phyloP scores from a whole-genome alignment of 176 grass and related monocot species.

The Phyllostachys edulis region DNA sequence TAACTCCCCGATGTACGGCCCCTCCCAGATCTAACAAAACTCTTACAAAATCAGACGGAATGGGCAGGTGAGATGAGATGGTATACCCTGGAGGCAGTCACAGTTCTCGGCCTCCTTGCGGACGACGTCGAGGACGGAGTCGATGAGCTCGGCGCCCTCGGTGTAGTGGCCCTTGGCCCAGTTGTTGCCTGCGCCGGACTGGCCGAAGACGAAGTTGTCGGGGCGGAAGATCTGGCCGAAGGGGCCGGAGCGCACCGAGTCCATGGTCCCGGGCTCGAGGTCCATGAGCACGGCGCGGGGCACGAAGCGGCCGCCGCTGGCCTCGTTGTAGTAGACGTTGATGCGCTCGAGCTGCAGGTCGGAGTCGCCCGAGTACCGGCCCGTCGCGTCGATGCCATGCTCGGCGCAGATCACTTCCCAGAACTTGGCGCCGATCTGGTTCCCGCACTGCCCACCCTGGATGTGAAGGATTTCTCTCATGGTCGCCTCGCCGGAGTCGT shows the following conservation, averaged over 20 bases:
- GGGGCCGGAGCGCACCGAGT: constrained; percentile 69
- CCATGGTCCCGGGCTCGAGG: constrained; percentile 92
- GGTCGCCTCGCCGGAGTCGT: background rate
- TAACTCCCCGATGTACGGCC: background rate
- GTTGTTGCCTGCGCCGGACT: constrained; percentile 91
- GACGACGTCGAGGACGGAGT: constrained; percentile 90
- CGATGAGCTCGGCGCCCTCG: constrained; percentile 94
- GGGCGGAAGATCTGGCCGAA: constrained; percentile 94
- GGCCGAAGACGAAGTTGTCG: constrained; percentile 96
- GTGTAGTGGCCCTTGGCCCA: constrained; percentile 98
- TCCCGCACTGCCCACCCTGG: constrained; percentile 98
- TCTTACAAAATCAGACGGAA: background rate
- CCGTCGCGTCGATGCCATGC: constrained; percentile 82
- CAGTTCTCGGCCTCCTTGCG: constrained; percentile 99
- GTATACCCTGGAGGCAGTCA: constrained; percentile 78
- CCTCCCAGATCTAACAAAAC: constrained; percentile 20
- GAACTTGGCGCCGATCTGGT: constrained; percentile 99
- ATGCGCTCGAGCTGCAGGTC: constrained; percentile 87
- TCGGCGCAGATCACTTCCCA: constrained; percentile 99
- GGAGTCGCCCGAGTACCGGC: constrained; percentile 77
- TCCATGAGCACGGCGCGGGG: constrained; percentile 93
- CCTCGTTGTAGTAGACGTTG: constrained; percentile 99
- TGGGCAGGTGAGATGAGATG: background rate
- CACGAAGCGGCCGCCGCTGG: constrained; percentile 66
- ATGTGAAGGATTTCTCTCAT: constrained; percentile 99